Percentiles rank a stretch among this genome's conserved stretches.
These are phyloP conservation scores for Gossypium laxum DNA, from an alignment of 441 rosid genomes.

Conservation along the genomic window DNA sequence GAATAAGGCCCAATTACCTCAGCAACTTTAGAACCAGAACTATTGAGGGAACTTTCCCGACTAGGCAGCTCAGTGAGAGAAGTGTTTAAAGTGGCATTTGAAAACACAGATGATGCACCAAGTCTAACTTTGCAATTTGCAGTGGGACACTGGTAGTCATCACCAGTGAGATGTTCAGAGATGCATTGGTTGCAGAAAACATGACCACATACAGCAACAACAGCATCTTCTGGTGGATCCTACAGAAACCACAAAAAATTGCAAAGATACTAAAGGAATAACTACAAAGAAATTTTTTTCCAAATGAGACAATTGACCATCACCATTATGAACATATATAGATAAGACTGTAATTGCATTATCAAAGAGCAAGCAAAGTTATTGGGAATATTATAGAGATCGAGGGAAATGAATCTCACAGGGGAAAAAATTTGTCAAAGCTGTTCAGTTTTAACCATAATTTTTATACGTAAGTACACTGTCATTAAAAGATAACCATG, in stretches of 20 bases:
- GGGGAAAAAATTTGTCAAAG: not conserved
- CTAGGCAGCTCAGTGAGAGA: conserved; percentile 33
- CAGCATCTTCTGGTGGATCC: conserved; percentile 95
- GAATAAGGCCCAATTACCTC: conserved; percentile 23
- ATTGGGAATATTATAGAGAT: not conserved
- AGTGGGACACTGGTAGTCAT: conserved; percentile 55
- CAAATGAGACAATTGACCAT: not conserved
- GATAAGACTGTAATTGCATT: not conserved
- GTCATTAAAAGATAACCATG: not conserved
- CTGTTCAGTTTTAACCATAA: not conserved
- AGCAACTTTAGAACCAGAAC: conserved; percentile 28
- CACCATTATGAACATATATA: not conserved
- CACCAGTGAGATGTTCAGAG: conserved; percentile 59
- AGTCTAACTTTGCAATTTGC: conserved; percentile 50
- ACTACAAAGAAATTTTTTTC: not conserved
- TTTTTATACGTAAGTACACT: not conserved
- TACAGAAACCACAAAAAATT: conserved; percentile 16
- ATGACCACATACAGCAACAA: conserved; percentile 70
- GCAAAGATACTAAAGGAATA: not conserved
- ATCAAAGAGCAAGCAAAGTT: not conserved
- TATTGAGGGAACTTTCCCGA: conserved; percentile 22
- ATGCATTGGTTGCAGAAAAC: conserved; percentile 85
- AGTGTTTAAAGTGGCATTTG: conserved; percentile 39
- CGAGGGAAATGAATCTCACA: not conserved
- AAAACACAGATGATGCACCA: conserved; percentile 40